phyloP scores from a whole-genome alignment of 2,329 filamentous ascomycete genomes.

The Colletotrichum godetiae region DNA sequence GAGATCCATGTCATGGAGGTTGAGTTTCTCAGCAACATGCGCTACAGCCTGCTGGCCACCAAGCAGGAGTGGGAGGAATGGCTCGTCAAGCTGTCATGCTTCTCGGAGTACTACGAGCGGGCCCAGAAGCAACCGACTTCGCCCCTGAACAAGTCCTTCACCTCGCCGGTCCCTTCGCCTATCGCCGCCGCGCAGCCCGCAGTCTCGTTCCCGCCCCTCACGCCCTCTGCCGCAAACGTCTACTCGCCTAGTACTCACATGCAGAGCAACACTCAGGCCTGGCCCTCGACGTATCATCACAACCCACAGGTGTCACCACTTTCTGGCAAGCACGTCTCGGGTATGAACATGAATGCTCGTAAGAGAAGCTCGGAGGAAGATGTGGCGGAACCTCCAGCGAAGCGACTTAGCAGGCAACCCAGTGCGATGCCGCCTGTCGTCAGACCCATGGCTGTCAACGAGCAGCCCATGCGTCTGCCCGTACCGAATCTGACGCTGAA shows the following conservation, averaged over 20 bases:
- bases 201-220: slow-evolving; percentile 46
- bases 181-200: slow-evolving; percentile 48
- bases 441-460: slow-evolving; percentile 36
- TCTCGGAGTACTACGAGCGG: slow-evolving; percentile 84
- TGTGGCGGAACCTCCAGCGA: slow-evolving; percentile 64
- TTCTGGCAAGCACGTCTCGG: slow-evolving; percentile 53
- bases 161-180: slow-evolving; percentile 63
- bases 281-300: slow-evolving; percentile 52
- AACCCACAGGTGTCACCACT: slow-evolving; percentile 60
- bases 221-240: slow-evolving; percentile 46
- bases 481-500: slow-evolving; percentile 78
- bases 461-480: slow-evolving; percentile 65
- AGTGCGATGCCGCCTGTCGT: slow-evolving; percentile 28
- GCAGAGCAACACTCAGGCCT: slow-evolving; percentile 47
- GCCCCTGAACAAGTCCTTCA: slow-evolving; percentile 51
- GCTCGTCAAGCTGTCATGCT: slow-evolving; percentile 85
- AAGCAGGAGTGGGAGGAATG: slow-evolving; percentile 88
- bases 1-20: slow-evolving; percentile 99
- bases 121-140: slow-evolving; percentile 61
- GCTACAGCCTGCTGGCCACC: slow-evolving; percentile 90
- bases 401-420: slow-evolving; percentile 55
- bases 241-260: slow-evolving; percentile 54
- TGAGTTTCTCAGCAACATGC: slow-evolving; percentile 99
- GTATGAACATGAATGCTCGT: slow-evolving; percentile 53
- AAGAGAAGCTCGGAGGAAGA: slow-evolving; percentile 66